Percentiles rank a stretch among this genome's conserved stretches.
Conservation (phyloP, 2,329 filamentous ascomycete genomes). For the Myriosclerotinia scirpicola region DNA sequence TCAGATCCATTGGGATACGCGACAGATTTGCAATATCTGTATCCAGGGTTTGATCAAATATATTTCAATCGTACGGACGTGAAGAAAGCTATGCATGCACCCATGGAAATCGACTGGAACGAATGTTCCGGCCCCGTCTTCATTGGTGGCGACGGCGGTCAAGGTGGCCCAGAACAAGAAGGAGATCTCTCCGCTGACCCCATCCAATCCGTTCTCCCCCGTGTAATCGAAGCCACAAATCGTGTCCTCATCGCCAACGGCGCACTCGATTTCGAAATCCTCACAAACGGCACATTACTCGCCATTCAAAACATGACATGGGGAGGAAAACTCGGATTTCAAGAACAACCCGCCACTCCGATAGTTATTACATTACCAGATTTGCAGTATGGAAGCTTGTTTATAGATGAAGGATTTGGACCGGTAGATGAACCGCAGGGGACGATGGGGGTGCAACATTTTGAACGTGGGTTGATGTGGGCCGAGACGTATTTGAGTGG, state of each 20-base stretch:
- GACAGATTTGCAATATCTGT: constrained; percentile 40
- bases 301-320: constrained; percentile 56
- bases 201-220: constrained; percentile 45
- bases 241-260: constrained; percentile 52
- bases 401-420: constrained; percentile 36
- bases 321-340: constrained; percentile 50
- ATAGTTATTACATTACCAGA: constrained; percentile 33
- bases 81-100: constrained; percentile 50
- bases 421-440: constrained; percentile 55
- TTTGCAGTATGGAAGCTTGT: constrained; percentile 29
- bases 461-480: constrained; percentile 43
- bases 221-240: constrained; percentile 53
- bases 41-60: constrained; percentile 42
- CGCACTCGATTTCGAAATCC: constrained; percentile 50
- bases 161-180: constrained; percentile 31
- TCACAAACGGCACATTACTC: constrained; percentile 52
- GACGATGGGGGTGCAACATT: constrained; percentile 42
- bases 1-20: constrained; percentile 44
- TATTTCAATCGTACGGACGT: constrained; percentile 57
- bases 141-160: constrained; percentile 34
- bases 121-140: constrained; percentile 49
- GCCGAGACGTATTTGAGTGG: constrained; percentile 41
- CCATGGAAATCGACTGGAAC: constrained; percentile 44
- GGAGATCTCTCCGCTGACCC: constrained; percentile 44
- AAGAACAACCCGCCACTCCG: constrained; percentile 42